Percentiles rank a stretch among this genome's conserved stretches.
Conservation (phyloP, 495 filamentous ascomycete genomes). For the Aspergillus funiculosus region DNA sequence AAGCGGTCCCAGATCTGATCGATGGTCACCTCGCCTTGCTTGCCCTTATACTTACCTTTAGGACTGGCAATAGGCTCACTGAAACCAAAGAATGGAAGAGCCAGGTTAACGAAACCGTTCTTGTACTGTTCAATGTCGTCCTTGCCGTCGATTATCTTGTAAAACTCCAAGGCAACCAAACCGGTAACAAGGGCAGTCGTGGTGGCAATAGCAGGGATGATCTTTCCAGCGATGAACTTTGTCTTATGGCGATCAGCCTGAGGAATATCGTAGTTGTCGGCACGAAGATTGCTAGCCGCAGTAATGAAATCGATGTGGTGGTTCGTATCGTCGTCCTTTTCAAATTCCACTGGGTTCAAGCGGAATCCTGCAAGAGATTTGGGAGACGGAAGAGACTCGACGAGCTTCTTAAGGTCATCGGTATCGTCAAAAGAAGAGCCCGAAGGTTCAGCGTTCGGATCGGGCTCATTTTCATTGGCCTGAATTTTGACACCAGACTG, state of each 20-base stretch:
- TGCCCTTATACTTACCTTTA: constrained; percentile 80
- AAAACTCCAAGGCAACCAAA: constrained; percentile 85
- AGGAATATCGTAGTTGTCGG: constrained; percentile 94
- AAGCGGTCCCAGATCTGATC: constrained; percentile 99
- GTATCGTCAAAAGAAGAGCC: constrained; percentile 59
- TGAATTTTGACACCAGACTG: constrained; percentile 94
- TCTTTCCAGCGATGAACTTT: constrained; percentile 99
- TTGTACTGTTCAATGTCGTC: constrained; percentile 94
- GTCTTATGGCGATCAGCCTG: constrained; percentile 92
- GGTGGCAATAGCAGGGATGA: constrained; percentile 97
- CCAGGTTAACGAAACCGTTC: constrained; percentile 97
- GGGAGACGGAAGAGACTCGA: constrained; percentile 62
- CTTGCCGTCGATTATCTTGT: constrained; percentile 96
- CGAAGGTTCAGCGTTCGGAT: constrained; percentile 67
- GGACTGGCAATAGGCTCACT: constrained; percentile 90
- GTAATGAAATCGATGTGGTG: constrained; percentile 99
- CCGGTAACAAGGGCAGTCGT: constrained; percentile 95
- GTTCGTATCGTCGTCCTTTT: constrained; percentile 99
- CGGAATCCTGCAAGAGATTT: constrained; percentile 80
- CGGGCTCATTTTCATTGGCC: constrained; percentile 89
- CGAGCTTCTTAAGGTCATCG: constrained; percentile 63
- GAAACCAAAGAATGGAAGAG: constrained; percentile 95
- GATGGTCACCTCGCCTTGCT: constrained; percentile 68
- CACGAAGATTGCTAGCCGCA: constrained; percentile 90
- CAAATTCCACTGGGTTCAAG: constrained; percentile 89